Base-by-base conservation (phyloP, 768 basidiomycete species). In the Clitopilus passeckerianus region DNA sequence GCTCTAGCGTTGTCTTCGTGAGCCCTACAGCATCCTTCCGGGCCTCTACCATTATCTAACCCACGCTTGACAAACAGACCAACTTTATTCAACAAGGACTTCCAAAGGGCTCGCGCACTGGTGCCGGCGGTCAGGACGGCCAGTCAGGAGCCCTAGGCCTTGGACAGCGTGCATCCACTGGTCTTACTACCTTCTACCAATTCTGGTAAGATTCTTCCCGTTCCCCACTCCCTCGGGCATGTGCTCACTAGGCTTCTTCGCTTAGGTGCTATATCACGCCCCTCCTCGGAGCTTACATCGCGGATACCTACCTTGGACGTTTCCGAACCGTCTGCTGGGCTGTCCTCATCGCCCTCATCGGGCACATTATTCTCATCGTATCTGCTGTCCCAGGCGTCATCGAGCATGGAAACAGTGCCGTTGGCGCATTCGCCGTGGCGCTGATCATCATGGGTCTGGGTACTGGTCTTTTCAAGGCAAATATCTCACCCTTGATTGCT, bases 71-170 rank as follows among this genome's bases (percentile, higher is more conserved):
- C 8, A 30, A 46, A 1, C 16, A 87, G 86, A 84, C 84, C 35
- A 91, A 91, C 70, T 91, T 85, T 71, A 86, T 91, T 41, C 90
- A 92, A 68, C 82, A 84, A 59, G 80, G 80, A 0, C 81, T 91
- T 6, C 90, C 90, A 2, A 59, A 66, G 0, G 85, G 84, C 52
- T 90, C 89, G 0, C 77, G 67, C 46, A 90, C 89, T 0, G 90
- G 90, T 18, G 82, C 87, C 0, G 82, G 80, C 10, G 80, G 82
- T 5, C 53, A 68, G 0, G 57, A 68, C 50, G 84, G 82, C 2
- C 85, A 86, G 64, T 80, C 89, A 4, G 89, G 90, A 60, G 90
- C 90, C 0, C 78, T 91, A 7, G 83, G 80, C 12, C 70, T 77
- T 54, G 87, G 86, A 0, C 89, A 93, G 67, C 86, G 80, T 37